Evolutionary conservation across 2,329 filamentous ascomycete genomes (phyloP).

Genomic region (Penicillium sp.): DNA sequence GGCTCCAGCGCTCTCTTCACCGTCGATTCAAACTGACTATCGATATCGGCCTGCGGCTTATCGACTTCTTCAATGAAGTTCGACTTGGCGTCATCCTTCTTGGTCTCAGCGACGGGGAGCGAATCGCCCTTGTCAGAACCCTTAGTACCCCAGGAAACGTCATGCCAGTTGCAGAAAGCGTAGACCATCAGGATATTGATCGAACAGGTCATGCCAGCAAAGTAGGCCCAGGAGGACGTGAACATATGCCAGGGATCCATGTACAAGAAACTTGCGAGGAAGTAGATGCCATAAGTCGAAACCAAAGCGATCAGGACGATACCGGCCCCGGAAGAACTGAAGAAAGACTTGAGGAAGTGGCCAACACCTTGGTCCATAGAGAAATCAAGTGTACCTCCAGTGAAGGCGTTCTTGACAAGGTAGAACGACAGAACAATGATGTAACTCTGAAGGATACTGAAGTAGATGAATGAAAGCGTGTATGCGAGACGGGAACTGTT

Average conservation of each 20-base stretch:
- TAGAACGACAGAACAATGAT: slow-evolving; percentile 77
- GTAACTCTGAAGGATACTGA: slow-evolving; percentile 78
- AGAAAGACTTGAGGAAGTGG: slow-evolving; percentile 68
- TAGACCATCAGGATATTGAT: slow-evolving; percentile 99
- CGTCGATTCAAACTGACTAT: slow-evolving; percentile 87
- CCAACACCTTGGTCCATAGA: slow-evolving; percentile 52
- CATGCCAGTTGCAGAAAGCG: slow-evolving; percentile 98
- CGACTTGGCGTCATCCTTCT: slow-evolving; percentile 78
- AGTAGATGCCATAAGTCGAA: slow-evolving; percentile 91
- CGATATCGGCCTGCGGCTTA: slow-evolving; percentile 91
- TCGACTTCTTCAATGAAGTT: slow-evolving; percentile 87
- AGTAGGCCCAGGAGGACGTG: slow-evolving; percentile 85
- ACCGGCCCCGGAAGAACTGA: slow-evolving; percentile 65
- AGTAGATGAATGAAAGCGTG: slow-evolving; percentile 76
- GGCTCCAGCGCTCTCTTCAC: slow-evolving; percentile 84
- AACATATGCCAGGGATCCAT: slow-evolving; percentile 99
- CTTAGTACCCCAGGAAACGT: slow-evolving; percentile 98
- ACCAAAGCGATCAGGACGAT: slow-evolving; percentile 86
- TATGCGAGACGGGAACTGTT: slow-evolving; percentile 64
- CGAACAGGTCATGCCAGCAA: slow-evolving; percentile 86
- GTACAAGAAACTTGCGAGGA: slow-evolving; percentile 91
- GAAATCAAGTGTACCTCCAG: slow-evolving; percentile 49
- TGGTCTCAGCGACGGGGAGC: slow-evolving; percentile 74
- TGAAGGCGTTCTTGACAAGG: slow-evolving; percentile 73
- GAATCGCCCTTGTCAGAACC: slow-evolving; percentile 88